A percentile compares a stretch with the other conserved stretches of the same genome.
Conservation (phyloP, 106 monocot species). For the Amphibolis antarctica region DNA sequence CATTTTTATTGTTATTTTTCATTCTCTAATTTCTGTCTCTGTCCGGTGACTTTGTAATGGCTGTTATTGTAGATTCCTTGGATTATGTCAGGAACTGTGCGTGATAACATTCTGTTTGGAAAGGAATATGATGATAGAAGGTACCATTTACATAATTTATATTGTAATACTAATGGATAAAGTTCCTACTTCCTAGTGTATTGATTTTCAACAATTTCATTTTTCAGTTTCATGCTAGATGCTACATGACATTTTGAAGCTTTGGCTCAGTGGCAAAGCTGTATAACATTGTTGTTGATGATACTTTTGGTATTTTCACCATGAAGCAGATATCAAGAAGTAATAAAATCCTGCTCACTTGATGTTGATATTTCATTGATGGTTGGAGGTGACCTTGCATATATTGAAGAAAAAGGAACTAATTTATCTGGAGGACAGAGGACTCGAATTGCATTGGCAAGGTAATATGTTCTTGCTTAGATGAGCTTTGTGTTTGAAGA, state of each 20-base stretch:
- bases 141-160: constrained; percentile 17
- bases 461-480: constrained; percentile 27
- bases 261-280: too few species aligned
- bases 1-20: not conserved
- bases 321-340: constrained; percentile 59
- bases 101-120: constrained; percentile 87
- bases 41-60: not conserved
- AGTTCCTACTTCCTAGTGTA: not conserved
- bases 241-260: too few species aligned
- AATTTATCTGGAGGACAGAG: constrained; percentile 97
- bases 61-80: constrained; percentile 59
- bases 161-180: not conserved
- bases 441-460: constrained; percentile 79
- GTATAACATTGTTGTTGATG: not conserved
- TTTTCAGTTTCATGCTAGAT: not conserved
- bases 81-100: constrained; percentile 79
- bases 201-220: not conserved
- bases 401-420: constrained; percentile 72
- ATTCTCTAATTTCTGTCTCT: not conserved
- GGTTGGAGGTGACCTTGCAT: constrained; percentile 61
- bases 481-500: not conserved
- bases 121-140: constrained; percentile 45
- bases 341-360: constrained; percentile 75
- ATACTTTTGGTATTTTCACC: not conserved
- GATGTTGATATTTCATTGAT: constrained; percentile 83